A percentile compares a stretch with the other conserved stretches of the same genome.
Conservation (phyloP, 345 rosid genomes). For the Salix arbutifolia region DNA sequence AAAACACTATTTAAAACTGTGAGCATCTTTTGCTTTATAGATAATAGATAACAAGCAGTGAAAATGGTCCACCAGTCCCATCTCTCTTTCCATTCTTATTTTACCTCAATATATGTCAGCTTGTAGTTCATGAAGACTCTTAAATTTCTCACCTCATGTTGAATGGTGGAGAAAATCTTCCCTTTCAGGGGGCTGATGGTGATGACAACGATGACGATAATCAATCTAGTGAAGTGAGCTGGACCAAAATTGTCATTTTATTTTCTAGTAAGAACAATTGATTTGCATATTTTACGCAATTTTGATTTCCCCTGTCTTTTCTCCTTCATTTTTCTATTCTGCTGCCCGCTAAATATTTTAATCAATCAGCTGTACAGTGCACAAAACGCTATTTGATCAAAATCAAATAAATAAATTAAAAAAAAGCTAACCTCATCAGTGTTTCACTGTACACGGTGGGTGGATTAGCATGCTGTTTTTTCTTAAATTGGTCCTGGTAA, state of each 20-base stretch:
- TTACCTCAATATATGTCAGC: constrained; percentile 5
- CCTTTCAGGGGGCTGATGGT: neutral
- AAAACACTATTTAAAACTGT: too few relatives aligned
- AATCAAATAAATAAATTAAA: too few relatives aligned
- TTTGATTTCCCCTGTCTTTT: neutral
- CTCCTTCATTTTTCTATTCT: neutral
- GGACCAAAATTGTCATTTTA: neutral
- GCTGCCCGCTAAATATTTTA: neutral
- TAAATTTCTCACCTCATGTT: neutral
- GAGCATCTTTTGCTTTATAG: too few relatives aligned
- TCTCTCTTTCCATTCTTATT: neutral
- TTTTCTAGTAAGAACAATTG: neutral
- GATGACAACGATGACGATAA: neutral
- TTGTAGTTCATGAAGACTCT: constrained; percentile 7
- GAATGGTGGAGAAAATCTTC: neutral
- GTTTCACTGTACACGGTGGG: too few relatives aligned
- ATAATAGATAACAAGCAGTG: neutral
- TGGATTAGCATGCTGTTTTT: too few relatives aligned
- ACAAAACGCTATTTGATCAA: too few relatives aligned
- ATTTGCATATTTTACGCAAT: neutral
- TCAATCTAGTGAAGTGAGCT: neutral
- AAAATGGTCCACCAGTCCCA: neutral
- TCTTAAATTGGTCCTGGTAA: too few relatives aligned
- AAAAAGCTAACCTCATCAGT: too few relatives aligned
- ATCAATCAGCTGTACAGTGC: neutral